Evolutionary conservation across 176 grass and related monocot genomes (phyloP), one percentile per base, ranked within the genome.

Genomic region (Oryza rufipogon): DNA sequence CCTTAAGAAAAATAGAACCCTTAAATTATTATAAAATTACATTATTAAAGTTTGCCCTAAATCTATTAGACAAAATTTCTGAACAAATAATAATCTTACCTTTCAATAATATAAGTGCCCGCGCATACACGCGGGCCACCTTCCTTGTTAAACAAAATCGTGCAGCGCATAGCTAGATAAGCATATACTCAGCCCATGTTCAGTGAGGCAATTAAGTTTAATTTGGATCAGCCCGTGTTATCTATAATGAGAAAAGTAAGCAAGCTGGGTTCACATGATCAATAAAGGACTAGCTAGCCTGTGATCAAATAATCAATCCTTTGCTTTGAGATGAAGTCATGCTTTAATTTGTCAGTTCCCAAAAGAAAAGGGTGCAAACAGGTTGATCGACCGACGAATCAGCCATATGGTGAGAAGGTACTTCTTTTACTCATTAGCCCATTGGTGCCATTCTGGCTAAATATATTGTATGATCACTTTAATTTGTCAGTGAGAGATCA

Each of bases 301-400:
- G 34, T 36, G 38, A 70, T 41, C 34, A 56, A 81, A 16, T 36
- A 70, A 70, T 41, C 34, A 56, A 81, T 71, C 70, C 48, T 28
- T 81, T 42, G 32, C 79, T 33, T 73, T 73, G 9, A 28, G 38
- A 64, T n/a, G 52, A n/a, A 33, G 54, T 33, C 63, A 66, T 23
- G n/a, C 58, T 61, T 61, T 49, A 14, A 6, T 20, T 20, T 63
- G 58, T 63, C 58, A 63, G 20, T 63, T 23, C 8, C 58, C 58
- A 10, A 63, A 63, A 63, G 58, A 23, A 63, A 63, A 63, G n/a
- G 16, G 20, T 20, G 9, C 54, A 58, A n/a, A 58, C 54, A 58
- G 54, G 6, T 19, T 5, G 51, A 56, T 56, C 54, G 4, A 58
- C 7, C 54, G 54, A 58, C 54, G 58, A 63, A 63, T 22, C 58